Conservation (phyloP, 176 grass and related monocot species). For the Lolium multiflorum region DNA sequence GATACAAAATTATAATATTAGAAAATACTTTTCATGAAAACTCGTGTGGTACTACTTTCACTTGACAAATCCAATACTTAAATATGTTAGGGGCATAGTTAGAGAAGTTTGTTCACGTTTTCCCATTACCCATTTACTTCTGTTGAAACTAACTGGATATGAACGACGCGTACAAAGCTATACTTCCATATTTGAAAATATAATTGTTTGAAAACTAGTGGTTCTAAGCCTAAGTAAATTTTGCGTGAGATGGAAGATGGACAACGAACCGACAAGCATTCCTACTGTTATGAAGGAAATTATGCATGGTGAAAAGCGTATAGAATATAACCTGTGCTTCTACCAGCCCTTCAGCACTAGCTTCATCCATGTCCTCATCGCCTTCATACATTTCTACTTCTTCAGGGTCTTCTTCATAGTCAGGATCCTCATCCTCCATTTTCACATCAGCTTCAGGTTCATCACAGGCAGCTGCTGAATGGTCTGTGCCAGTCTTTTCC, state of each 20-base stretch:
- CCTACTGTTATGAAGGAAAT: constrained; percentile 22
- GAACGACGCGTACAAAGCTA: background rate
- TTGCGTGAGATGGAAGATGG: background rate
- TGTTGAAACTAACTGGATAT: background rate
- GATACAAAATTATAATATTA: background rate
- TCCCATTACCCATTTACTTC: constrained; percentile 4
- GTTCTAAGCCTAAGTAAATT: background rate
- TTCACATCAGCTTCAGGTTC: constrained; percentile 46
- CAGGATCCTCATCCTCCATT: constrained; percentile 69
- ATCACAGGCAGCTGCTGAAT: constrained; percentile 18
- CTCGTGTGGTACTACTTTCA: background rate
- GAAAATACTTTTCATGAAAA: background rate
- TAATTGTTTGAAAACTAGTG: background rate
- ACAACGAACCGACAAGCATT: background rate
- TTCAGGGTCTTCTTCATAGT: constrained; percentile 81
- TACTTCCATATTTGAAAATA: constrained; percentile 9
- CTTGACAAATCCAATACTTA: constrained; percentile 3
- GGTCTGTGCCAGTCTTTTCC: constrained; percentile 21
- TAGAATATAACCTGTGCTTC: constrained; percentile 37
- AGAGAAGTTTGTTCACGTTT: background rate
- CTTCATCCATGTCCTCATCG: constrained; percentile 71
- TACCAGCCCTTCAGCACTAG: constrained; percentile 45
- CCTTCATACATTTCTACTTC: constrained; percentile 82
- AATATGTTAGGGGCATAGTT: background rate
- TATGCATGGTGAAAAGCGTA: constrained; percentile 12